These are phyloP conservation scores for Agaricus subrufescens DNA, from an alignment of 768 basidiomycete genomes.

Conservation along the genomic window DNA sequence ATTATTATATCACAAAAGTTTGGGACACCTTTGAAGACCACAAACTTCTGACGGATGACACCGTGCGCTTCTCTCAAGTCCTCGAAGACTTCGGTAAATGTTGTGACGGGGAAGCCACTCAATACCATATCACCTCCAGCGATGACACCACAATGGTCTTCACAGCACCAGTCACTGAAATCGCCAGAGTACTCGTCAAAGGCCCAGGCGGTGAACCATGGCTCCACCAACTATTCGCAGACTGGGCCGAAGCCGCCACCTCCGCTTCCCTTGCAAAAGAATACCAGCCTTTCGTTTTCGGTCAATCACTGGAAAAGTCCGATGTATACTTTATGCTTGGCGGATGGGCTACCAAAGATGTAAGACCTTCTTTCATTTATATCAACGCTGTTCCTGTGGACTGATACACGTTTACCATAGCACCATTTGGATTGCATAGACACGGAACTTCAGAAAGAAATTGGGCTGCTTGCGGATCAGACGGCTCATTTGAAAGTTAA, in stretches of 20 bases:
- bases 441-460: not conserved
- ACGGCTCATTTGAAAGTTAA: not conserved
- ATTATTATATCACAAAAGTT: not conserved
- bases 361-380: not conserved
- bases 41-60: not conserved
- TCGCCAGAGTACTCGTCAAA: not conserved
- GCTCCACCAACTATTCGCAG: not conserved
- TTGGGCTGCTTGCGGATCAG: not conserved
- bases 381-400: not conserved
- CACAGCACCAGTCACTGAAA: constrained; percentile 1
- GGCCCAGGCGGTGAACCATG: not conserved
- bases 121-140: not conserved
- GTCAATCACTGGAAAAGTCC: not conserved
- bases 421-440: not conserved
- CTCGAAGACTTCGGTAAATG: not conserved
- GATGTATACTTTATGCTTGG: constrained; percentile 1
- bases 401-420: not conserved
- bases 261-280: not conserved
- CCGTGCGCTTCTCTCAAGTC: not conserved
- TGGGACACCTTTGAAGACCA: constrained; percentile 7
- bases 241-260: not conserved
- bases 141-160: not conserved
- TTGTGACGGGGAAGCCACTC: not conserved
- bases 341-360: constrained; percentile 3
- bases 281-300: constrained; percentile 4